phyloP scores from a whole-genome alignment of 768 basidiomycete species.

The Tremella yokohamensis region DNA sequence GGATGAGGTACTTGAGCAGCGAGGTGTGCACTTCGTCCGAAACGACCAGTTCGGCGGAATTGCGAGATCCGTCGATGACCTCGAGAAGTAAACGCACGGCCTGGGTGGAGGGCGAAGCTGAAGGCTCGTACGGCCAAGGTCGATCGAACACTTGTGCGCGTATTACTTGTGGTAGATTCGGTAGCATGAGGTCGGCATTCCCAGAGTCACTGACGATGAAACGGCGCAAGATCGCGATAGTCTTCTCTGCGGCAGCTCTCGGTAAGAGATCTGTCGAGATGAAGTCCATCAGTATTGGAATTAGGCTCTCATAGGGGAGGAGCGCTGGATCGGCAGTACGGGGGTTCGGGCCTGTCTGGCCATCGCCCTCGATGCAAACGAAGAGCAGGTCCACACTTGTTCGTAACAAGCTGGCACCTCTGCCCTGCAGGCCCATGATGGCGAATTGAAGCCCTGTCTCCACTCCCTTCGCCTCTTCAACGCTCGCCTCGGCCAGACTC shows the following conservation, averaged over 20 bases:
- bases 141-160: slow-evolving; percentile 18
- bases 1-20: slow-evolving; percentile 68
- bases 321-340: background rate
- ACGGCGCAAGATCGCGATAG: background rate
- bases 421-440: slow-evolving; percentile 22
- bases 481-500: background rate
- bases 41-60: slow-evolving; percentile 61
- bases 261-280: background rate
- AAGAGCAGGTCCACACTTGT: slow-evolving; percentile 42
- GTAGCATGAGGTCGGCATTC: slow-evolving; percentile 7
- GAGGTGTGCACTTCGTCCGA: slow-evolving; percentile 58
- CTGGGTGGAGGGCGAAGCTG: slow-evolving; percentile 21
- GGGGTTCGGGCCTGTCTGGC: background rate
- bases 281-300: background rate
- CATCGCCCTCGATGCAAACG: slow-evolving; percentile 21
- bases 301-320: background rate
- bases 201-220: background rate
- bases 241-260: background rate
- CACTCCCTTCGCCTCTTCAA: slow-evolving; percentile 7
- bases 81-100: slow-evolving; percentile 26
- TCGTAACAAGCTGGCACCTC: slow-evolving; percentile 29
- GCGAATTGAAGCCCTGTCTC: slow-evolving; percentile 29
- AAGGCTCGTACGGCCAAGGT: slow-evolving; percentile 24
- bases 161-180: slow-evolving; percentile 27
- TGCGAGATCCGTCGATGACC: slow-evolving; percentile 62